Percentiles rank a stretch among this genome's conserved stretches.
These are phyloP conservation scores for Tulasnella sp. DNA, from an alignment of 768 basidiomycete species.

Conservation along the genomic window DNA sequence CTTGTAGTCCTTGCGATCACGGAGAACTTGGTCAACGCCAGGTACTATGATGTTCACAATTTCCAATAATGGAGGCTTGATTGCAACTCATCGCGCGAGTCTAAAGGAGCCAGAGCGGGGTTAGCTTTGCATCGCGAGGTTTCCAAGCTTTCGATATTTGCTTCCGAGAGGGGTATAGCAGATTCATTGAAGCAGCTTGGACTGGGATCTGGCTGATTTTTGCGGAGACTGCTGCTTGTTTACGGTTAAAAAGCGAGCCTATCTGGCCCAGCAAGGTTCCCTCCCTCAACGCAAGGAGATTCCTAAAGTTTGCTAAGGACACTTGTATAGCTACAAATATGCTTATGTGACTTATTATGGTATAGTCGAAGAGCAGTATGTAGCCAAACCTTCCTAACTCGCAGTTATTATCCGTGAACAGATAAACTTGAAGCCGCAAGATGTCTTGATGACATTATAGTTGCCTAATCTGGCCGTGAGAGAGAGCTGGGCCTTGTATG, in stretches of 20 bases:
- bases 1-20: not conserved
- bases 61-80: not conserved
- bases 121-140: not conserved
- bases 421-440: not conserved
- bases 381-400: too few relatives aligned
- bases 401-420: not conserved
- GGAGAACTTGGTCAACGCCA: not conserved
- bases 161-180: not conserved
- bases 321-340: too few relatives aligned
- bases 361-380: too few relatives aligned
- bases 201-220: not conserved
- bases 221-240: not conserved
- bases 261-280: not conserved
- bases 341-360: too few relatives aligned
- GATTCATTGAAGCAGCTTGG: not conserved
- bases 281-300: not conserved
- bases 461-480: not conserved
- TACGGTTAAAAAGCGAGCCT: not conserved
- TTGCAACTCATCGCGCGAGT: not conserved
- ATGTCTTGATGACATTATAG: not conserved
- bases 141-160: not conserved
- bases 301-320: too few relatives aligned
- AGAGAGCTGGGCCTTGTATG: too few relatives aligned
- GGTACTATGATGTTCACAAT: not conserved
- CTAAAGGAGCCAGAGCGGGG: not conserved